A percentile compares a stretch with the other conserved stretches of the same genome.
Evolutionary conservation across 208 protist genomes (phyloP).

Genomic region (Zelonia costaricensis): DNA sequence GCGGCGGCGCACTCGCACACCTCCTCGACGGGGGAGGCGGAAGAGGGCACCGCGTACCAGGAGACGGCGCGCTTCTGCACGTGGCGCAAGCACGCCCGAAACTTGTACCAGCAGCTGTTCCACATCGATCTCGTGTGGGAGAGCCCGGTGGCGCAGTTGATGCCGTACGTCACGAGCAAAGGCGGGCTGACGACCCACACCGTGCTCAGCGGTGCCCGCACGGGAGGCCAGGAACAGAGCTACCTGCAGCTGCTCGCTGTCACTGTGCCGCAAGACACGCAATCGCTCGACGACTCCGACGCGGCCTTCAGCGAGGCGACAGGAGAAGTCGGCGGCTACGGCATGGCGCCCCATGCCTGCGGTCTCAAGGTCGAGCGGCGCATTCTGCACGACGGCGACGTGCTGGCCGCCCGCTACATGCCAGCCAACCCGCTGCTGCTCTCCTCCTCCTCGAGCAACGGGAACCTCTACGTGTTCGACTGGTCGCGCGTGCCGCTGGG

Average conservation of each 20-base stretch:
- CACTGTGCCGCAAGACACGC: slow-evolving; percentile 54
- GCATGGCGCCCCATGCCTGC: slow-evolving; percentile 67
- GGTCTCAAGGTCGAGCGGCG: slow-evolving; percentile 76
- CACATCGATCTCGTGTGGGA: slow-evolving; percentile 91
- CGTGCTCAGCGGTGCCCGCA: slow-evolving; percentile 74
- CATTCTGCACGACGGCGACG: slow-evolving; percentile 88
- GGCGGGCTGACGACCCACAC: slow-evolving; percentile 67
- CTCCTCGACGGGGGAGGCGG: slow-evolving; percentile 7
- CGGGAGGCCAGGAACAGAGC: slow-evolving; percentile 80
- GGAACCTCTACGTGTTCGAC: slow-evolving; percentile 88
- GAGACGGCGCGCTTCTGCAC: slow-evolving; percentile 74
- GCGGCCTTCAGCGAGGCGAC: slow-evolving; percentile 76
- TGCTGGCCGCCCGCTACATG: slow-evolving; percentile 85
- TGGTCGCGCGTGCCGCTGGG: slow-evolving; percentile 87
- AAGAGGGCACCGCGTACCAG: slow-evolving; percentile 52
- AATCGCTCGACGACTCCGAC: slow-evolving; percentile 44
- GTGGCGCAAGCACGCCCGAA: slow-evolving; percentile 87
- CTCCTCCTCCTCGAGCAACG: slow-evolving; percentile 77
- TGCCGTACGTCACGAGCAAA: slow-evolving; percentile 80
- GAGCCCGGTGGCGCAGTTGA: slow-evolving; percentile 70
- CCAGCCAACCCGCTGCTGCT: slow-evolving; percentile 83
- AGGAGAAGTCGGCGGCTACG: slow-evolving; percentile 92
- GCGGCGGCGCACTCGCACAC: slow-evolving; percentile 10
- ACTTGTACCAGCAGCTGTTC: slow-evolving; percentile 88
- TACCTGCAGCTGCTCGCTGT: slow-evolving; percentile 83